phyloP scores from a whole-genome alignment of 2,329 filamentous ascomycete species.

The Xylariaceae sp. region DNA sequence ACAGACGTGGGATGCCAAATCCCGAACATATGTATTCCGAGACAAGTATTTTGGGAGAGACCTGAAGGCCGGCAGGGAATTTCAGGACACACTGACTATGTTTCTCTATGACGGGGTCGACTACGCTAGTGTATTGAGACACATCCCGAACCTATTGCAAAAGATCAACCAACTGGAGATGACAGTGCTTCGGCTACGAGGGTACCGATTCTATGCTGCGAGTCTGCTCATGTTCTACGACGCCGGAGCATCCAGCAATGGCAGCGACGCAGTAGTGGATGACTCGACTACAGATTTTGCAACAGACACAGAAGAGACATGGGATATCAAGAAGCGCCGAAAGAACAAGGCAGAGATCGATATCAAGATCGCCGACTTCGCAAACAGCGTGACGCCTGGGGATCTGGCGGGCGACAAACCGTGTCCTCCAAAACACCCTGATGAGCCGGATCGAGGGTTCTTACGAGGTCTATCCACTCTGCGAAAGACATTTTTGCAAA shows the following conservation, averaged over 20 bases:
- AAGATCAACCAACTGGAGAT: conserved; percentile 80
- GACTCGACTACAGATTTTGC: conserved; percentile 57
- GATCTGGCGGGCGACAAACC: conserved; percentile 60
- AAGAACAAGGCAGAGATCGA: conserved; percentile 65
- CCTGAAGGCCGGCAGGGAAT: conserved; percentile 81
- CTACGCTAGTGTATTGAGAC: conserved; percentile 71
- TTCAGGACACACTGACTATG: conserved; percentile 79
- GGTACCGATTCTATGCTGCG: conserved; percentile 93
- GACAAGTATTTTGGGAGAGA: conserved; percentile 96
- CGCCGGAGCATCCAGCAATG: conserved; percentile 61
- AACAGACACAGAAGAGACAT: conserved; percentile 55
- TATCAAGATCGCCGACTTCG: conserved; percentile 97
- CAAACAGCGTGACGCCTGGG: conserved; percentile 90
- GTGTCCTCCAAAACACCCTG: conserved; percentile 78
- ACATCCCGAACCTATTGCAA: conserved; percentile 81
- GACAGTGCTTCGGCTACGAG: conserved; percentile 73
- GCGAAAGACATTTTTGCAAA: conserved; percentile 78
- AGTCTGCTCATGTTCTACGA: conserved; percentile 96
- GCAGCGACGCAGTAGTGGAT: conserved; percentile 49
- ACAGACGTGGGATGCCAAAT: conserved; percentile 88
- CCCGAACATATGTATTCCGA: conserved; percentile 85
- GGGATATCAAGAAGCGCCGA: conserved; percentile 36
- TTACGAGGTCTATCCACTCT: conserved; percentile 77
- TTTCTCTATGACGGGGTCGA: conserved; percentile 91
- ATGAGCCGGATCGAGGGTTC: conserved; percentile 83